Evolutionary conservation across 768 basidiomycete genomes (phyloP), one percentile per base, ranked within the genome.

Genomic region (Epithele typhae): DNA sequence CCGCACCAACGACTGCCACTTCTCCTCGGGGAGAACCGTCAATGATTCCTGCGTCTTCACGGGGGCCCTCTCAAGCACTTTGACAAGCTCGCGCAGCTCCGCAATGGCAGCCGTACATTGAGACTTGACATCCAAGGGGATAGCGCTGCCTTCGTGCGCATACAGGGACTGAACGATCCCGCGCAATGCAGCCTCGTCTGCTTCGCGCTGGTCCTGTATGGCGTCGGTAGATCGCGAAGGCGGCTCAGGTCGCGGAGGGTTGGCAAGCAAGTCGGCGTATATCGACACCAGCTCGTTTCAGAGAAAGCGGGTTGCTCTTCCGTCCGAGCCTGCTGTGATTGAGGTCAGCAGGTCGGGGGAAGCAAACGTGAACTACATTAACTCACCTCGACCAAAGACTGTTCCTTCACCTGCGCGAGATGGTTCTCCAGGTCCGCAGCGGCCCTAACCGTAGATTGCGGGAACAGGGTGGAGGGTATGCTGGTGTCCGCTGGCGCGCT

Each of bases 251-350:
- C 27, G 53, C 18, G 24, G 48, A 25, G 63, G 61, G 6, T 59
- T 40, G 11, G 58, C 46, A 25, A 76, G 60, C 3, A 78, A 46
- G 40, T 74, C 70, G 25, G 67, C 61, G 42, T 76, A 78, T 19
- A 78, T 51, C 5, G 61, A 52, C 4, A 64, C 49, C 6, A 74
- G 58, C 15, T 75, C 64, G 4, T 59, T 21, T 75, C 73, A 0
- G 66, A 59, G 52, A 65, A 66, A 0, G 44, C 14, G 3, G 63
- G 42, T 14, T 49, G 37, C 11, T 41, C 36, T 9, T 21, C 18
- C 33, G 23, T 6, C 15, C 40, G 23, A n/a, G 17, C 43, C 45
- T 39, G 15, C 7, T 21, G 3, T 17, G 4, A 12, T 30, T 17
- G 17, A 3, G 24, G 15, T 12, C 15, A 21, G 1, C 21, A 18